Conservation (phyloP, 1,284 basidiomycete genomes). For the Cryptococcus sp. region DNA sequence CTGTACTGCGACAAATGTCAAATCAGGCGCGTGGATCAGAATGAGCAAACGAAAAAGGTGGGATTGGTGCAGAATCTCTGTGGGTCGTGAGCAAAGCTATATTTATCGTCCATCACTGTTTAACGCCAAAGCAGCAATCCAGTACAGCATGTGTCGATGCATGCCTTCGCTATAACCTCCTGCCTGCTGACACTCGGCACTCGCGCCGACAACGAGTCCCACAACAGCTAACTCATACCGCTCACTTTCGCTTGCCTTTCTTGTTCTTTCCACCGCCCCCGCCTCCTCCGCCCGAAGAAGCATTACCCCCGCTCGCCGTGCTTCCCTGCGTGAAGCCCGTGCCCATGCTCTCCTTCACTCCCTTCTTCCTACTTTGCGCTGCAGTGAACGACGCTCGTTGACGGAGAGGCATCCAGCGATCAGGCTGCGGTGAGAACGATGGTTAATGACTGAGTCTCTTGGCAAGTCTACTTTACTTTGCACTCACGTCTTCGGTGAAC, state of each 20-base stretch:
- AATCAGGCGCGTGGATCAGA: conserved; percentile 15
- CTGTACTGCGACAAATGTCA: background rate
- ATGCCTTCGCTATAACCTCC: too few relatives aligned
- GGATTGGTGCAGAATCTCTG: too few relatives aligned
- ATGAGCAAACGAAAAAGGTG: background rate
- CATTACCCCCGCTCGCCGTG: conserved; percentile 17
- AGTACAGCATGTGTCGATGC: too few relatives aligned
- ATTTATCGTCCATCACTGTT: too few relatives aligned
- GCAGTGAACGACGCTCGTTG: conserved; percentile 43
- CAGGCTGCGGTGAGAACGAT: conserved; percentile 37
- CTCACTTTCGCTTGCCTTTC: conserved; percentile 34
- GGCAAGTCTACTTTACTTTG: background rate
- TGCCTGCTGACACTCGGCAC: background rate
- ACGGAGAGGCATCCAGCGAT: conserved; percentile 50
- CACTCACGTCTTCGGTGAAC: conserved; percentile 50
- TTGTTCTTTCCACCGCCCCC: conserved; percentile 31
- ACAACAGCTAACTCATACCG: too few relatives aligned
- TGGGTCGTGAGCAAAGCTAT: too few relatives aligned
- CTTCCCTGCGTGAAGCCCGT: conserved; percentile 45
- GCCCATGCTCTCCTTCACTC: conserved; percentile 42
- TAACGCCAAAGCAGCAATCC: too few relatives aligned
- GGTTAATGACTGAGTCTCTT: background rate
- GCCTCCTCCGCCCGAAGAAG: conserved; percentile 18
- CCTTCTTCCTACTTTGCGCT: conserved; percentile 40
- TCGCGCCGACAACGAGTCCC: background rate